Conservation (phyloP, 495 filamentous ascomycete genomes). For the Aeminium ludgeri region DNA sequence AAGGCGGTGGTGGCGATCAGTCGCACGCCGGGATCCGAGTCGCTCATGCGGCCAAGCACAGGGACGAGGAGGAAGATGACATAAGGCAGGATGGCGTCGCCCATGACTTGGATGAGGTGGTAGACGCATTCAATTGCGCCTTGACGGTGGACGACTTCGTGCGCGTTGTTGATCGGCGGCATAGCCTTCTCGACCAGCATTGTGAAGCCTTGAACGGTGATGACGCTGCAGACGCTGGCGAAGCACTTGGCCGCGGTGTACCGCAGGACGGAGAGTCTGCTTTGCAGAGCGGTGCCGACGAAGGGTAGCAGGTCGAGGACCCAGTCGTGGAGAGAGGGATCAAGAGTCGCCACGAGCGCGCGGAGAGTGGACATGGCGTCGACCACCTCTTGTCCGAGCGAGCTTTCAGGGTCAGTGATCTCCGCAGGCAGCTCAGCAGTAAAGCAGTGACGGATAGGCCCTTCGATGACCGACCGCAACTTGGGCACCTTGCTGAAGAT, state of each 20-base stretch:
- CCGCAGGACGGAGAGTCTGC: conserved; percentile 71
- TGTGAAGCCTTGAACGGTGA: conserved; percentile 86
- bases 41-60: conserved; percentile 95
- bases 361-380: conserved; percentile 86
- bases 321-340: conserved; percentile 54
- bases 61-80: conserved; percentile 99
- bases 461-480: conserved; percentile 60
- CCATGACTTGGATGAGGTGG: conserved; percentile 92
- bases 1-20: conserved; percentile 94
- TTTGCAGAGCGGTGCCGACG: conserved; percentile 71
- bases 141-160: conserved; percentile 75
- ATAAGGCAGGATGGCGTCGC: conserved; percentile 85
- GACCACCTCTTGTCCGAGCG: conserved; percentile 76
- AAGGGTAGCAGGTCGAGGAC: conserved; percentile 71
- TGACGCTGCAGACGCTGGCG: conserved; percentile 90
- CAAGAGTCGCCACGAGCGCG: conserved; percentile 70
- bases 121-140: conserved; percentile 90
- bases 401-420: conserved; percentile 48
- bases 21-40: conserved; percentile 87
- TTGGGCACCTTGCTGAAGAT: conserved; percentile 69
- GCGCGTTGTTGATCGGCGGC: conserved; percentile 71
- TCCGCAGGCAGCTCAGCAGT: conserved; percentile 49
- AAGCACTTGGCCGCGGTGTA: conserved; percentile 97
- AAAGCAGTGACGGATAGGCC: conserved; percentile 58
- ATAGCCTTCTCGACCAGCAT: conserved; percentile 85